Conservation (phyloP, 768 basidiomycete genomes). For the Cubamyces sp. region DNA sequence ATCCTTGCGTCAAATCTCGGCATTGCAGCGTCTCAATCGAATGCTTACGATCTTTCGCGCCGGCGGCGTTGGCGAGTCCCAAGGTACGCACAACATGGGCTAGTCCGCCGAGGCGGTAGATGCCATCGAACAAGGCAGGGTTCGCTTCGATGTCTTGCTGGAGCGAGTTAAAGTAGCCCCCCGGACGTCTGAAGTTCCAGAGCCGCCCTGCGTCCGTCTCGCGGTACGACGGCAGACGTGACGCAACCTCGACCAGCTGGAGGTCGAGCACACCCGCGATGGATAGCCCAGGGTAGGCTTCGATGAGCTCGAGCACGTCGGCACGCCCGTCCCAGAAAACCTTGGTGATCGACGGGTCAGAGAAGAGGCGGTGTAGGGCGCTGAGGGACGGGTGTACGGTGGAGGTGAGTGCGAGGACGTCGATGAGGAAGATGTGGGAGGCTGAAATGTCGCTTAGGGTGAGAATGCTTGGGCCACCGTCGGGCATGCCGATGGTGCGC, state of each 20-base stretch:
- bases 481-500: slow-evolving; percentile 36
- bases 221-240: slow-evolving; percentile 13
- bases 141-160: neutral
- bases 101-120: slow-evolving; percentile 6
- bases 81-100: neutral
- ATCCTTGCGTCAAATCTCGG: neutral
- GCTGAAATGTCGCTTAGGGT: slow-evolving; percentile 39
- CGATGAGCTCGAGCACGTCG: slow-evolving; percentile 41
- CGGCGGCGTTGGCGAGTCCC: neutral
- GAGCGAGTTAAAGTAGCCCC: slow-evolving; percentile 1
- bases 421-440: slow-evolving; percentile 41
- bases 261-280: slow-evolving; percentile 43
- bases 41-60: slow-evolving; percentile 14
- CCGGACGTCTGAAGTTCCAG: neutral
- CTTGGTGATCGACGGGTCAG: slow-evolving; percentile 35
- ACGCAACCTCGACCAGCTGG: slow-evolving; percentile 42
- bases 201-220: slow-evolving; percentile 31
- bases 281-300: slow-evolving; percentile 29
- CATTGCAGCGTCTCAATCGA: neutral
- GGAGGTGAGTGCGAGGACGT: slow-evolving; percentile 30
- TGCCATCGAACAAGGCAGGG: slow-evolving; percentile 6
- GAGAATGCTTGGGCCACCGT: slow-evolving; percentile 41
- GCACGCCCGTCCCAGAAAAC: slow-evolving; percentile 47
- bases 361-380: slow-evolving; percentile 35
- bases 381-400: slow-evolving; percentile 29